These are phyloP conservation scores for Ophiocordyceps australis DNA, from an alignment of 2,329 filamentous ascomycete species.

Conservation along the genomic window DNA sequence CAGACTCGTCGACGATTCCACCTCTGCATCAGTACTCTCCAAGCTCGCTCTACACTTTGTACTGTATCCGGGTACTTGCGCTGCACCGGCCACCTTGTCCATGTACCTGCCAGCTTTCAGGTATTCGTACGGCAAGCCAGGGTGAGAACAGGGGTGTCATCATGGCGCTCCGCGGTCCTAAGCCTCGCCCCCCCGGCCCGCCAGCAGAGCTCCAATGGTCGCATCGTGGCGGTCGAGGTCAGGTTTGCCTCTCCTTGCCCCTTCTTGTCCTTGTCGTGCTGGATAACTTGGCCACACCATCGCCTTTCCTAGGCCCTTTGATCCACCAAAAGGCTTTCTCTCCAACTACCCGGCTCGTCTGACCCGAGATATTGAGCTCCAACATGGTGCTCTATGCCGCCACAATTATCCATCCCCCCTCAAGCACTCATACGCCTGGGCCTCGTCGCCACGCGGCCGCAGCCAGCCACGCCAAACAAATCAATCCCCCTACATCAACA, in stretches of 20 bases:
- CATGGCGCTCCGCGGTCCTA: conserved; percentile 5
- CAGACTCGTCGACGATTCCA: too few species aligned
- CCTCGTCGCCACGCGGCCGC: too few species aligned
- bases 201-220: conserved; percentile 5
- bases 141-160: conserved; percentile 5
- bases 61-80: too few species aligned
- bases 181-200: conserved; percentile 3
- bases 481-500: too few species aligned
- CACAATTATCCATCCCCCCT: too few species aligned
- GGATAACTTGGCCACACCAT: background rate
- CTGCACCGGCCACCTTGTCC: too few species aligned
- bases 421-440: too few species aligned
- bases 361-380: conserved; percentile 1
- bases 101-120: background rate
- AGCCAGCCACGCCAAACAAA: too few species aligned
- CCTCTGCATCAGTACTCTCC: too few species aligned
- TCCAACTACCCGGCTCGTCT: conserved; percentile 1
- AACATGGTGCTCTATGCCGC: background rate
- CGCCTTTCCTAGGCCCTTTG: conserved; percentile 2
- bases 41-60: too few species aligned
- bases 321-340: conserved; percentile 2
- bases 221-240: conserved; percentile 5
- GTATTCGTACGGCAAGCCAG: conserved; percentile 1
- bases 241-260: conserved; percentile 2
- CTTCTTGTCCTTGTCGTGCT: conserved; percentile 1